phyloP scores from a whole-genome alignment of 2,329 filamentous ascomycete species.

The Chaetothyriales sp. region DNA sequence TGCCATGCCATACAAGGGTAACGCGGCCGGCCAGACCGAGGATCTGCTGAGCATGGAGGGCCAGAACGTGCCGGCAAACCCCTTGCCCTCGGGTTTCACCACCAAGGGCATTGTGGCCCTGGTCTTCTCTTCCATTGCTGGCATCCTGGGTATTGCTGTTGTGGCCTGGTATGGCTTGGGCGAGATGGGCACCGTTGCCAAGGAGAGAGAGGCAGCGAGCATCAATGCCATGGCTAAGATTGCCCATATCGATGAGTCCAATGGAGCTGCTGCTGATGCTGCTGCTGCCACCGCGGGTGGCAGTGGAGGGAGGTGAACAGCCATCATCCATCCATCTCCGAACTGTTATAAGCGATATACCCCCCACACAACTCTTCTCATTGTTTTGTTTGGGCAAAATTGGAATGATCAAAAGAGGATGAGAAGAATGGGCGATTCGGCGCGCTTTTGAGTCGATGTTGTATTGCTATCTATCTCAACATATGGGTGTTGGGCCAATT shows the following conservation, averaged over 20 bases:
- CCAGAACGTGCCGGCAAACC: conserved; percentile 41
- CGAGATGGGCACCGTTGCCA: conserved; percentile 13
- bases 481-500: no score
- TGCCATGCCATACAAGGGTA: conserved; percentile 18
- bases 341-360: no score
- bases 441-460: no score
- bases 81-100: conserved; percentile 57
- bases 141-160: conserved; percentile 52
- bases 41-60: conserved; percentile 52
- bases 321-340: no score
- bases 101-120: conserved; percentile 58
- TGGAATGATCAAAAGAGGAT: no score
- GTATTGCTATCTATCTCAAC: no score
- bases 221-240: conserved; percentile 1
- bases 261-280: not conserved
- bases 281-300: not conserved
- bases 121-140: conserved; percentile 56
- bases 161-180: conserved; percentile 49
- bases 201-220: conserved; percentile 2
- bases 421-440: no score
- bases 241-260: not conserved
- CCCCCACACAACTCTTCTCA: no score
- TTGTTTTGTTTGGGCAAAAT: no score
- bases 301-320: no score
- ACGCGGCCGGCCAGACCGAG: conserved; percentile 45